Base-by-base conservation (phyloP, 192 early-diverging fungal species). In the Entomortierella chlamydospora region DNA sequence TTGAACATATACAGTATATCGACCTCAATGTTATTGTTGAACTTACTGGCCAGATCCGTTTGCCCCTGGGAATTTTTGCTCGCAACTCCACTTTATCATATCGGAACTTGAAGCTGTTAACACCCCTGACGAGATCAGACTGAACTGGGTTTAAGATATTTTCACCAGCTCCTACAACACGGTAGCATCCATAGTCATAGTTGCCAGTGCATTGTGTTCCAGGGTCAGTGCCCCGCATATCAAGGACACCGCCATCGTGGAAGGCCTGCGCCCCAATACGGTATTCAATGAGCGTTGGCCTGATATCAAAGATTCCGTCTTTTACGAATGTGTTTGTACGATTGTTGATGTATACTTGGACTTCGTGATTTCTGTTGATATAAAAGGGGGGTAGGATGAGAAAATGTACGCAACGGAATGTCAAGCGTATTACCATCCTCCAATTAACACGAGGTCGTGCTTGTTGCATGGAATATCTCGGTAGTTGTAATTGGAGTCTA, bases 101-200 rank as follows among this genome's bases (percentile, higher is more conserved):
- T 22, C 82, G 64, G 41, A 91, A 61, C 22, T 84, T 81, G 56
- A 80, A 70, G 18, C 84, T 79, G 17, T 88, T 64, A 25, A 78
- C 58, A 12, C 83, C 82, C 7, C 87, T 57, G 28, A 91, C 55
- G 15, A 73, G 42, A 11, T 88, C 90, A 1, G 85, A 87, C 61
- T 89, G 87, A 51, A 91, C 83, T 11, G 90, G 90, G 39, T 90
- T 91, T 60, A 91, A 69, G 37, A 83, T 86, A 53, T 86, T 83
- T 6, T 71, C 83, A 31, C 83, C 86, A 18, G 81, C 82, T 54
- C 54, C 83, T 20, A 68, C 82, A 60, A 77, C 70, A 41, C 72
- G 73, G 57, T 83, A 71, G 50, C 86, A 83, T 11, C 81, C 83
- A 54, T 83, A 86, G 26, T 82, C 72, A 63, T 68, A 57, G 29